Evolutionary conservation across 176 grass and related monocot species (phyloP), one percentile per base, ranked within the genome.

Genomic region (Oryza brachyantha): DNA sequence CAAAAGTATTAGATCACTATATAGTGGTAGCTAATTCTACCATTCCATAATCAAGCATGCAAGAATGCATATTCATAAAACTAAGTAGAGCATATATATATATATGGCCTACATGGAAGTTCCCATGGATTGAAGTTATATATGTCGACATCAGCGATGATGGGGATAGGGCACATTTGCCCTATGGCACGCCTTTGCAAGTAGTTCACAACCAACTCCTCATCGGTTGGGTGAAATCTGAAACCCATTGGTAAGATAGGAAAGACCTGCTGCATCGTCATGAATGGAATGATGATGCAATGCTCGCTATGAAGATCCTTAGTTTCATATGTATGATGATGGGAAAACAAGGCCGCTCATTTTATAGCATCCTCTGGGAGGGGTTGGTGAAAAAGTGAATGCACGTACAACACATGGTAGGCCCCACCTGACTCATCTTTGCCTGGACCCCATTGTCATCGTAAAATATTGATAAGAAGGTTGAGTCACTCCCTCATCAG

Each of bases 121-220:
- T 90, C 83, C 95, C 95, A 97, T 70, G 95, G 95, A 65, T 97
- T 52, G 40, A 80, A 90, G 64, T 94, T 97, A 85, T 97, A 97
- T 85, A 97, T 94, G 67, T 97, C 92, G 10, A 97, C 95, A 50
- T 94, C 85, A 34, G 92, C 92, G 75, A 94, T 84, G 89, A 97
- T 94, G 50, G 75, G 28, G 40, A 92, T 89, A 5, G 89, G 95
- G 87, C 91, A 88, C 34, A 68, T 70, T 70, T 57, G 64, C 39
- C 84, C 72, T 76, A 69, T 76, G 27, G 87, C 78, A 21, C 92
- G 91, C 61, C 90, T 90, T 66, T 83, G 82, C 38, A 97, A 87
- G 92, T 97, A 97, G 84, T 92, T 87, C 40, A 90, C 68, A 68
- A 94, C 86, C 5, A 97, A 87, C 73, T 97, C 95, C 71, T 97